phyloP scores from a whole-genome alignment of 192 early-diverging fungal genomes.

The Allomyces javanicus region DNA sequence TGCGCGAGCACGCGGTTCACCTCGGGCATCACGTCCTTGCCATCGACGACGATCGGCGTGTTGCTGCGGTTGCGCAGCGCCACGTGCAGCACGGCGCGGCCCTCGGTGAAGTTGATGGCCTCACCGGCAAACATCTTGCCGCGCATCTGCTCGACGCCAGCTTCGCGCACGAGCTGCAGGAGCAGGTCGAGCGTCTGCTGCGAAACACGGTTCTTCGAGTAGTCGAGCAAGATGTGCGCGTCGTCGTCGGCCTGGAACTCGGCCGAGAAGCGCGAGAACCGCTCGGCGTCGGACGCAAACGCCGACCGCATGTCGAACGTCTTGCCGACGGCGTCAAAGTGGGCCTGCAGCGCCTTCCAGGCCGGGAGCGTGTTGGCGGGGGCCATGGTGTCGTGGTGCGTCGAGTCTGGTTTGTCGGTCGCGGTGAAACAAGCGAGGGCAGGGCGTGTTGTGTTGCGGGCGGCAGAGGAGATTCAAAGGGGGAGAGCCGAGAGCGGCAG shows the following conservation, averaged over 20 bases:
- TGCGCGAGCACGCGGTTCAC: slow-evolving; percentile 87
- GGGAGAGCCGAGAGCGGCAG: no score
- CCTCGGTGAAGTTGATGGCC: slow-evolving; percentile 91
- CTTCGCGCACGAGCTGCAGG: slow-evolving; percentile 60
- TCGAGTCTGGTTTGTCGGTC: no score
- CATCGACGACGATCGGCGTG: slow-evolving; percentile 65
- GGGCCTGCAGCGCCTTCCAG: slow-evolving; percentile 75
- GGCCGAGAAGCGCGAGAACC: slow-evolving; percentile 61
- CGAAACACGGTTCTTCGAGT: slow-evolving; percentile 85
- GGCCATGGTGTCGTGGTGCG: slow-evolving; percentile 25
- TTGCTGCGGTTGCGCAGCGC: slow-evolving; percentile 79
- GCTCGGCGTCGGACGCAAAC: slow-evolving; percentile 50
- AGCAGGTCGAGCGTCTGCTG: slow-evolving; percentile 62
- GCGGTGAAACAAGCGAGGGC: no score
- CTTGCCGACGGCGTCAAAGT: slow-evolving; percentile 63
- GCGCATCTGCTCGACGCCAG: slow-evolving; percentile 70
- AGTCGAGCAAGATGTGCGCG: slow-evolving; percentile 69
- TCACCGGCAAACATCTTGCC: slow-evolving; percentile 87
- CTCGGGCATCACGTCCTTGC: slow-evolving; percentile 83
- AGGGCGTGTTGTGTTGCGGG: no score
- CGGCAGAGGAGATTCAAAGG: no score
- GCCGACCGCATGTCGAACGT: slow-evolving; percentile 55
- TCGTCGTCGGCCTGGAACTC: slow-evolving; percentile 37
- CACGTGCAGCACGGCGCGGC: slow-evolving; percentile 86
- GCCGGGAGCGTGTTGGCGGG: slow-evolving; percentile 51